phyloP scores from a whole-genome alignment of 257 asterid genomes.

The Perilla frutescens region DNA sequence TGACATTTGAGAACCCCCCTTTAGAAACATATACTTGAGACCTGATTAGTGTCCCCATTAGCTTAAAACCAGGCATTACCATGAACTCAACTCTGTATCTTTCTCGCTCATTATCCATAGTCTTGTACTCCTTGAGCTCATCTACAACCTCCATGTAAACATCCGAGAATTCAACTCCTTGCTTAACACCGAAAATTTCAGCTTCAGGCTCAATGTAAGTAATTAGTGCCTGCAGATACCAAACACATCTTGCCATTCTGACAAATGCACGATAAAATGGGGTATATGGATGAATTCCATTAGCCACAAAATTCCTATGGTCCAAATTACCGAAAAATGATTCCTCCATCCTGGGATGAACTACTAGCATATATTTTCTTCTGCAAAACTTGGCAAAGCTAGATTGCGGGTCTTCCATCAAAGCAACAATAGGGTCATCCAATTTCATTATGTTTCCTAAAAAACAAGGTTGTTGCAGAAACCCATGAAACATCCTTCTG shows the following conservation, averaged over 20 bases:
- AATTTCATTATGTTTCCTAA: slow-evolving; percentile 47
- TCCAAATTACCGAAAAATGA: slow-evolving; percentile 79
- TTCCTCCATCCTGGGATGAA: slow-evolving; percentile 73
- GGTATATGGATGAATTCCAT: slow-evolving; percentile 72
- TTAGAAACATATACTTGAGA: slow-evolving; percentile 74
- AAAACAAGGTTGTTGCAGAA: slow-evolving; percentile 41
- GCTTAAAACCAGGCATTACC: slow-evolving; percentile 79
- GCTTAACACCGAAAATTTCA: slow-evolving; percentile 59
- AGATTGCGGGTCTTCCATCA: slow-evolving; percentile 66
- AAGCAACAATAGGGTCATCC: slow-evolving; percentile 66
- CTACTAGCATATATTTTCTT: slow-evolving; percentile 66
- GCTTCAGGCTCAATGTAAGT: slow-evolving; percentile 52
- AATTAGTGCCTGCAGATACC: slow-evolving; percentile 67
- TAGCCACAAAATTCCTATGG: slow-evolving; percentile 66
- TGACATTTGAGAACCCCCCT: slow-evolving; percentile 32
- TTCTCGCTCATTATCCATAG: slow-evolving; percentile 41
- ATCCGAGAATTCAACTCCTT: slow-evolving; percentile 65
- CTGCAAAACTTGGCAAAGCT: slow-evolving; percentile 72
- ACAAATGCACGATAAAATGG: slow-evolving; percentile 72
- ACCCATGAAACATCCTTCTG: slow-evolving; percentile 67
- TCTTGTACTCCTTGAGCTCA: slow-evolving; percentile 56
- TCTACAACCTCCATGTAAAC: slow-evolving; percentile 65
- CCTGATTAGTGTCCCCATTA: slow-evolving; percentile 57
- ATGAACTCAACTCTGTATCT: slow-evolving; percentile 73
- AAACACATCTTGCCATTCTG: slow-evolving; percentile 81